Base-by-base conservation (phyloP, 1,284 basidiomycete species). In the Cryptococcus sp. region DNA sequence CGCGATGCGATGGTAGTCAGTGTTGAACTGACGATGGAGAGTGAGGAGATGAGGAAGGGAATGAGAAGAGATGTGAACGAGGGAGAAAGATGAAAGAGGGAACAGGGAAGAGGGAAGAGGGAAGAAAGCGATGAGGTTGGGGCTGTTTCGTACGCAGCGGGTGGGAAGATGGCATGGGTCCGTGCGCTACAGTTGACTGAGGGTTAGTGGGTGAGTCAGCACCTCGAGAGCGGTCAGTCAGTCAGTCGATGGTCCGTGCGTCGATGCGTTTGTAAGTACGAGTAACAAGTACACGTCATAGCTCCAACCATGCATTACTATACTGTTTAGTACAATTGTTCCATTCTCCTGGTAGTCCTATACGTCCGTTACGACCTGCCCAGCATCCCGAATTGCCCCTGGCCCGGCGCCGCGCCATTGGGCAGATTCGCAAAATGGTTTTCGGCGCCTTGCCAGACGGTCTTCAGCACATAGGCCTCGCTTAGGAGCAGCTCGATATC, bases 401-500 rank as follows among this genome's bases (percentile, higher is more conserved):
- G 54, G 22, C 56, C 50, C 7, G 31, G 31, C 7, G 31, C 31
- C 31, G 31, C 31, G 4, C 65, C 66, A 31, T 69, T 66, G 5
- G 67, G 64, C n/a, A 68, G 57, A 51, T 77, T 75, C 13, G 75
- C 73, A 61, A 95, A 91, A 78, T 95, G 92, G 73, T 91, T 93
- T 74, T 93, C 91, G 6, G 92, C 92, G 64, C 93, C 92, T 68
- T 93, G 90, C 92, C 92, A 95, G 70, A 91, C 89, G 22, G 88
- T 91, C 72, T 90, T 93, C 67, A 94, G 86, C 53, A 98, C 91
- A 72, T 96, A 99, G 8, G 96, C 95, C 78, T 98, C 92, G 70
- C 90, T 92, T 47, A 99, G 85, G 17, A 99, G 85, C 78, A 98
- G 85, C 75, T 97, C 93, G 47, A 97, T 89, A 74, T 99, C 93